These are phyloP conservation scores for Chaetomium cochliodes DNA, from an alignment of 495 filamentous ascomycete genomes.

Conservation along the genomic window DNA sequence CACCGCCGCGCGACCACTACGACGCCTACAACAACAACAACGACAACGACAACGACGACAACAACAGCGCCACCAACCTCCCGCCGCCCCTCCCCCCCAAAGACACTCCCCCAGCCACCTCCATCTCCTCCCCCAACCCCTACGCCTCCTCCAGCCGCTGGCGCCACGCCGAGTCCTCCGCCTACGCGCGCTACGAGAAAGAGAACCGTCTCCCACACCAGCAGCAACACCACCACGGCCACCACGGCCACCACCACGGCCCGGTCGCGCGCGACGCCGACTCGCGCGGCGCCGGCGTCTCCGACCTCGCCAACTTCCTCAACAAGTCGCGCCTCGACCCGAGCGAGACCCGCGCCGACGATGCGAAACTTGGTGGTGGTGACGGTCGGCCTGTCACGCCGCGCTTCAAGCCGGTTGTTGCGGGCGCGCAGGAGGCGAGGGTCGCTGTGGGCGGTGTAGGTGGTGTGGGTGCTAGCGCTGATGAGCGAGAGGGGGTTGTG, in stretches of 20 bases:
- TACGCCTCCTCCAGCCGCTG: slow-evolving; percentile 50
- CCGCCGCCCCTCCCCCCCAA: too few relatives aligned
- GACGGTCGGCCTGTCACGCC: slow-evolving; percentile 25
- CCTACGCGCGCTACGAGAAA: slow-evolving; percentile 37
- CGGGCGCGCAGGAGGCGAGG: slow-evolving; percentile 38
- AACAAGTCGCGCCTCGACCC: slow-evolving; percentile 49
- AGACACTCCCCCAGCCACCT: neutral
- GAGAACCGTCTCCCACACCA: slow-evolving; percentile 31
- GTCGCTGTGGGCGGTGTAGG: neutral
- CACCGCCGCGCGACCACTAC: too few relatives aligned
- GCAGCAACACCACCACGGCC: slow-evolving; percentile 18
- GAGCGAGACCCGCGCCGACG: slow-evolving; percentile 14
- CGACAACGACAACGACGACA: neutral
- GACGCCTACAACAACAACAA: neutral
- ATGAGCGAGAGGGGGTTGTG: neutral
- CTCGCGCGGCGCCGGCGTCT: slow-evolving; percentile 36
- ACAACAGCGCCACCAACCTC: too few relatives aligned
- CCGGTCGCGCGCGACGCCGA: slow-evolving; percentile 44
- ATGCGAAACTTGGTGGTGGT: too few relatives aligned
- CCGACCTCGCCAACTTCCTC: slow-evolving; percentile 51
- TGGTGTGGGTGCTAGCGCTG: neutral
- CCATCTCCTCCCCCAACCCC: slow-evolving; percentile 36
- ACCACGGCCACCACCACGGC: slow-evolving; percentile 30
- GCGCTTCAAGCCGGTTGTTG: slow-evolving; percentile 45
- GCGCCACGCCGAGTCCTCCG: slow-evolving; percentile 54